phyloP scores from a whole-genome alignment of 352 stramenopile species.

The Aphanomyces stellatus region DNA sequence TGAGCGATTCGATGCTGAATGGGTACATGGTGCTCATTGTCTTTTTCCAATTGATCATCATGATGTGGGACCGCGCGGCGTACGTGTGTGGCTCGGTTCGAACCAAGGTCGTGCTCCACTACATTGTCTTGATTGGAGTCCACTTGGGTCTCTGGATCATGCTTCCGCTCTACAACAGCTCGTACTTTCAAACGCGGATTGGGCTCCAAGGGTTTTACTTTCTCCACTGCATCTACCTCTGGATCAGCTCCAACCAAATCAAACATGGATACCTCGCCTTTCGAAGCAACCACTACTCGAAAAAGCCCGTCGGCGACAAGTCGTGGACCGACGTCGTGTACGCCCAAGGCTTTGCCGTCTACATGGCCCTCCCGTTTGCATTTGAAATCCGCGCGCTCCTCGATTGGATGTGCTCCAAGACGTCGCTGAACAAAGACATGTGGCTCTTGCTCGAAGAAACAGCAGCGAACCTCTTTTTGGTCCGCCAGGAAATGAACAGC shows the following conservation, averaged over 20 bases:
- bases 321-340: slow-evolving; percentile 25
- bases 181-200: slow-evolving; percentile 71
- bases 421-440: slow-evolving; percentile 68
- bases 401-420: slow-evolving; percentile 82
- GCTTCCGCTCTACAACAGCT: slow-evolving; percentile 62
- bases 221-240: slow-evolving; percentile 72
- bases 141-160: slow-evolving; percentile 72
- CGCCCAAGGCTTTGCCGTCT: slow-evolving; percentile 59
- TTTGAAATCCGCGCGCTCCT: slow-evolving; percentile 82
- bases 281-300: slow-evolving; percentile 59
- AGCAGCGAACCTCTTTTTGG: slow-evolving; percentile 58
- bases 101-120: slow-evolving; percentile 73
- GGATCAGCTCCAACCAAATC: slow-evolving; percentile 69
- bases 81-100: slow-evolving; percentile 64
- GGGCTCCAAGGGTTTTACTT: slow-evolving; percentile 74
- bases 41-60: slow-evolving; percentile 64
- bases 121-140: slow-evolving; percentile 57
- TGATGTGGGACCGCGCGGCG: slow-evolving; percentile 80
- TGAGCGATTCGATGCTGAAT: slow-evolving; percentile 52
- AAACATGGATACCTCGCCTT: slow-evolving; percentile 82
- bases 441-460: slow-evolving; percentile 81
- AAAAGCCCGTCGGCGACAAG: slow-evolving; percentile 17
- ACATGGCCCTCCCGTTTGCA: slow-evolving; percentile 73
- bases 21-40: slow-evolving; percentile 80
- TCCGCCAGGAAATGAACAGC: slow-evolving; percentile 74